A percentile compares a stretch with the other conserved stretches of the same genome.
phyloP scores from a whole-genome alignment of 2,329 filamentous ascomycete species.

The Beauveria brongniartii region DNA sequence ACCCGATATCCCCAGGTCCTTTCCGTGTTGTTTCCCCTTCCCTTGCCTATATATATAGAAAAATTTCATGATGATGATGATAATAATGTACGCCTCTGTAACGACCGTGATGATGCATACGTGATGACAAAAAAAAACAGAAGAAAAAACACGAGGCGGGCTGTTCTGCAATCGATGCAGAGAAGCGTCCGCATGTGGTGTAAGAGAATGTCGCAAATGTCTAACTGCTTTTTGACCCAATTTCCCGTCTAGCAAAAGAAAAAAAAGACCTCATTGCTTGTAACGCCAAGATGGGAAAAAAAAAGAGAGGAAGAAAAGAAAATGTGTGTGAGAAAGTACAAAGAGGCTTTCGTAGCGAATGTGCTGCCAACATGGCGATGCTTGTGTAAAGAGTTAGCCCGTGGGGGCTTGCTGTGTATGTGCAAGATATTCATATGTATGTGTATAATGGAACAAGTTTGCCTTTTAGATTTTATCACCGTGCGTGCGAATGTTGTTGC shows the following conservation, averaged over 20 bases:
- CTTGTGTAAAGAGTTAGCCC: neutral
- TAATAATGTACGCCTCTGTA: constrained; percentile 2
- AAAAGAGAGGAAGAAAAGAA: neutral
- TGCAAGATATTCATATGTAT: neutral
- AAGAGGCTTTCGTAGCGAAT: neutral
- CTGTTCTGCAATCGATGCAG: neutral
- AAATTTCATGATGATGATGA: neutral
- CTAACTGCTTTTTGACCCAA: constrained; percentile 8
- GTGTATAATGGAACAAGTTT: neutral
- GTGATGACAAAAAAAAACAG: neutral
- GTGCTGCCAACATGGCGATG: neutral
- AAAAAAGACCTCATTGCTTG: neutral
- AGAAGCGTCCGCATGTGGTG: neutral
- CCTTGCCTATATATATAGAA: neutral
- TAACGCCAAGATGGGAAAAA: neutral
- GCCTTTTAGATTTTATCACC: constrained; percentile 6
- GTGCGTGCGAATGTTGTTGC: constrained; percentile 22
- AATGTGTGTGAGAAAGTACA: neutral
- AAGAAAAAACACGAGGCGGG: neutral
- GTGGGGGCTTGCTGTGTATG: neutral
- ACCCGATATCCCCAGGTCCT: neutral
- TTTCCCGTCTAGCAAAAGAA: constrained; percentile 5
- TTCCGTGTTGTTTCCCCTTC: neutral
- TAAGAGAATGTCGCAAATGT: constrained; percentile 5
- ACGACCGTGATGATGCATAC: constrained; percentile 9